These are phyloP conservation scores for Penicillium sp. DNA, from an alignment of 2,329 filamentous ascomycete genomes.

Conservation along the genomic window DNA sequence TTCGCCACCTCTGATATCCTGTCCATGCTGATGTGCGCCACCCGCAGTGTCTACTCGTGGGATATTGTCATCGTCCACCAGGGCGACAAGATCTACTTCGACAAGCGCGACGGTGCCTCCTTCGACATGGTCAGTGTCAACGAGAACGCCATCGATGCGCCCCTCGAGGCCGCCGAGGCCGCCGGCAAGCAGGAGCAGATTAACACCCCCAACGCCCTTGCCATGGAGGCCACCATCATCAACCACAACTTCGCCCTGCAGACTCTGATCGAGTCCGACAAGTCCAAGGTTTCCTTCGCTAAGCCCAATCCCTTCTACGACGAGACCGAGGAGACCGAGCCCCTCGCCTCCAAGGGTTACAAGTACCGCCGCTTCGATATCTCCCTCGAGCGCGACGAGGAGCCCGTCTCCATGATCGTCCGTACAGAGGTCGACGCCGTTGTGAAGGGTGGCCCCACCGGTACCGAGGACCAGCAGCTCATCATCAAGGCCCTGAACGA, in stretches of 20 bases:
- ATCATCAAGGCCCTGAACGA: constrained; percentile 97
- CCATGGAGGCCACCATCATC: constrained; percentile 98
- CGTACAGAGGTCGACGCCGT: constrained; percentile 94
- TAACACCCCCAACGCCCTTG: constrained; percentile 89
- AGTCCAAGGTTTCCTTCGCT: constrained; percentile 75
- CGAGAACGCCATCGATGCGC: constrained; percentile 94
- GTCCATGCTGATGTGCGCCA: constrained; percentile 98
- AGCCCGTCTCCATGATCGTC: constrained; percentile 88
- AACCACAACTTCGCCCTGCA: constrained; percentile 99
- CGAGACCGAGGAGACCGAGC: constrained; percentile 84
- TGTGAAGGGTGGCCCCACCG: constrained; percentile 82
- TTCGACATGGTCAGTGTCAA: constrained; percentile 98
- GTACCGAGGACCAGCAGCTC: constrained; percentile 85
- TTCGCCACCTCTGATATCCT: constrained; percentile 97
- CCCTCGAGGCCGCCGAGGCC: constrained; percentile 78
- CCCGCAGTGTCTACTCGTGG: constrained; percentile 96
- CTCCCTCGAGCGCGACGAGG: constrained; percentile 83
- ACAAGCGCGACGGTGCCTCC: constrained; percentile 94
- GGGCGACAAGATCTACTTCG: constrained; percentile 95
- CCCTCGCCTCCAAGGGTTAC: constrained; percentile 94
- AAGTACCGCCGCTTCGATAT: constrained; percentile 97
- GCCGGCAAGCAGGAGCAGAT: constrained; percentile 77
- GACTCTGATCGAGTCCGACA: constrained; percentile 79
- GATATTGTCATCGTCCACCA: constrained; percentile 92
- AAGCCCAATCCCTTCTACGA: constrained; percentile 98